Base-by-base conservation (phyloP, 2,329 filamentous ascomycete species). In the Calcarisporium arbuscula region DNA sequence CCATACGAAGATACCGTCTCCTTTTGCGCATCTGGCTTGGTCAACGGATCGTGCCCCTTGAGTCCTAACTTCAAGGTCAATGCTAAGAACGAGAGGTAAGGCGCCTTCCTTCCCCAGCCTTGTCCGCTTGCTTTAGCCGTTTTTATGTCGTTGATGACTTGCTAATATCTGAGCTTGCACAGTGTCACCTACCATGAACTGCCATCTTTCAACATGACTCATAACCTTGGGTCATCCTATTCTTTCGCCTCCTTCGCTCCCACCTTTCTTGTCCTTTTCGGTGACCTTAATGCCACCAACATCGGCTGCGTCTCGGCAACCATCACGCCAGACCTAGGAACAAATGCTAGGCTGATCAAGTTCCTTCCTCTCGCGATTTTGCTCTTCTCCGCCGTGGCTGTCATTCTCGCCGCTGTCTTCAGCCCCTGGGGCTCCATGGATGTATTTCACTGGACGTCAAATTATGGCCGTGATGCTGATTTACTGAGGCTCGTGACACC, bases 391-490 rank as follows among this genome's bases (percentile, higher is more conserved):
- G 92, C 80, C 3, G 60, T 88, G 38, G 87, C 89, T 11, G 95
- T 90, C 6, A 67, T 89, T 22, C 79, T 87, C 45, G 88, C 92
- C 4, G 85, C 80, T 32, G 85, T 94, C 23, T 90, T 80, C 54
- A 95, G 89, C 52, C 92, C 92, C 0, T 98, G 92, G 90, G 92
- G 92, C 15, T 85, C 87, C 2, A 78, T 78, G 7, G 85, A 98
- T 54, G 72, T 90, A 15, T 96, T 96, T 57, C 81, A 85, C 46
- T 98, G 90, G 88, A 88, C 87, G n/a, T 94, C 87, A 53, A 98
- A 98, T 56, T 96, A 94, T 56, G 92, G 92, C 22, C 80, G 90
- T 47, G 92, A 98, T 49, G 85, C 86, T 41, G 92, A 98, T 61
- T 68, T 95, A 45, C 69, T 98, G 35, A 80, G 92, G 36, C 70